Evolutionary conservation across 2,329 filamentous ascomycete genomes (phyloP).

Genomic region (Aspergillus hortae): DNA sequence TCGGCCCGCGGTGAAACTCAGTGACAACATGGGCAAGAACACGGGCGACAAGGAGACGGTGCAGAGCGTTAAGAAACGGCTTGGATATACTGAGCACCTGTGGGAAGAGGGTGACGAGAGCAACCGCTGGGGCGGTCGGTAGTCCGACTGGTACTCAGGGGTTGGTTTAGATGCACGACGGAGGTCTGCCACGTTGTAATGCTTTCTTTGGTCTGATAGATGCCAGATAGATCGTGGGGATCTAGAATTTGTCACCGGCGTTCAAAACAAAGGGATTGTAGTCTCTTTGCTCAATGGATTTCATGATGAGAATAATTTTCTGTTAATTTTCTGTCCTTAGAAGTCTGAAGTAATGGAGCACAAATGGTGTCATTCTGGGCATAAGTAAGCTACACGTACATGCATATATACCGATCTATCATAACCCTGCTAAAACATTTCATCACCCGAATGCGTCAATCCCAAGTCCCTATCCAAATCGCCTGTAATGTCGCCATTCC

Average conservation of each 20-base stretch:
- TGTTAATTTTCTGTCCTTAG: too few relatives aligned
- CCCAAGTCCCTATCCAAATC: constrained; percentile 38
- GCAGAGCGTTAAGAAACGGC: constrained; percentile 73
- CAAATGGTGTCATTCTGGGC: neutral
- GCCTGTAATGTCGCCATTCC: constrained; percentile 28
- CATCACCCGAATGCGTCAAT: constrained; percentile 26
- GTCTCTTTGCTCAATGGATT: neutral
- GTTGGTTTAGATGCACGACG: neutral
- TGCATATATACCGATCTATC: neutral
- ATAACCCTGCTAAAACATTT: constrained; percentile 20
- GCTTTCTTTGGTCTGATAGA: neutral
- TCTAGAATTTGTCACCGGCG: neutral
- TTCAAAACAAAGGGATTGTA: neutral
- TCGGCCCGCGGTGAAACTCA: constrained; percentile 85
- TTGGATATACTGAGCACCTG: constrained; percentile 80
- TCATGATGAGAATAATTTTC: too few relatives aligned
- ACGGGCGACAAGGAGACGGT: constrained; percentile 81
- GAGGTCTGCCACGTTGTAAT: neutral
- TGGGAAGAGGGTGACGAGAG: constrained; percentile 85
- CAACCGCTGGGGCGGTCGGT: constrained; percentile 59
- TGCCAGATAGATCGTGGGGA: neutral
- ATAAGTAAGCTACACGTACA: neutral
- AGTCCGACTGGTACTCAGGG: neutral
- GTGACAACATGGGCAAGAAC: constrained; percentile 88
- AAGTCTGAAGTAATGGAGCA: too few relatives aligned